phyloP scores from a whole-genome alignment of 345 rosid genomes.

The Rhizophora mangle region DNA sequence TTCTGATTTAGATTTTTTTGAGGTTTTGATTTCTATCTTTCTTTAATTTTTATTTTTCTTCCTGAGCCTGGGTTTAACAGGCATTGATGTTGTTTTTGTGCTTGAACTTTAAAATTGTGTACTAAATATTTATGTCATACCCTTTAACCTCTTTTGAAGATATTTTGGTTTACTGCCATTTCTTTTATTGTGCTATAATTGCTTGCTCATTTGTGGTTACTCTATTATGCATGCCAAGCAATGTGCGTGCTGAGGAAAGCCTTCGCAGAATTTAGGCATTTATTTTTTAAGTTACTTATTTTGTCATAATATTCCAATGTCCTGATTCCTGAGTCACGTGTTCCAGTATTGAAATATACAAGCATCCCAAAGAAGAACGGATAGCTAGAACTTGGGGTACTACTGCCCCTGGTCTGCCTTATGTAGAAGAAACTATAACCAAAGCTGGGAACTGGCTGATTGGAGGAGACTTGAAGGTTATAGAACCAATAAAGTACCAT shows the following conservation, averaged over 20 bases:
- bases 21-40: too few species aligned
- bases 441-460: constrained; percentile 87
- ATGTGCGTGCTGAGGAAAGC: neutral
- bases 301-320: constrained; percentile 1
- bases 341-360: constrained; percentile 88
- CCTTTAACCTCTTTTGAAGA: neutral
- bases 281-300: neutral
- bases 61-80: too few species aligned
- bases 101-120: too few species aligned
- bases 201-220: neutral
- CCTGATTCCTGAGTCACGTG: constrained; percentile 7
- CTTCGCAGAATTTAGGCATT: neutral
- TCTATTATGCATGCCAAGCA: neutral
- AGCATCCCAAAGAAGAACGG: constrained; percentile 96
- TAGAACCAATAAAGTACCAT: constrained; percentile 77
- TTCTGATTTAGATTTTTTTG: too few species aligned
- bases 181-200: neutral
- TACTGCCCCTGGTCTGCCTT: constrained; percentile 87
- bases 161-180: neutral
- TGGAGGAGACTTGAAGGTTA: constrained; percentile 92
- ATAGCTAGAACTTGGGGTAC: constrained; percentile 99
- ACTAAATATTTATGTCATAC: too few species aligned
- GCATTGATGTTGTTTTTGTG: too few species aligned
- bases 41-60: too few species aligned
- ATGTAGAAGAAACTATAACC: constrained; percentile 68